Conservation (phyloP, 2,329 filamentous ascomycete genomes). For the Diaporthe helianthi region DNA sequence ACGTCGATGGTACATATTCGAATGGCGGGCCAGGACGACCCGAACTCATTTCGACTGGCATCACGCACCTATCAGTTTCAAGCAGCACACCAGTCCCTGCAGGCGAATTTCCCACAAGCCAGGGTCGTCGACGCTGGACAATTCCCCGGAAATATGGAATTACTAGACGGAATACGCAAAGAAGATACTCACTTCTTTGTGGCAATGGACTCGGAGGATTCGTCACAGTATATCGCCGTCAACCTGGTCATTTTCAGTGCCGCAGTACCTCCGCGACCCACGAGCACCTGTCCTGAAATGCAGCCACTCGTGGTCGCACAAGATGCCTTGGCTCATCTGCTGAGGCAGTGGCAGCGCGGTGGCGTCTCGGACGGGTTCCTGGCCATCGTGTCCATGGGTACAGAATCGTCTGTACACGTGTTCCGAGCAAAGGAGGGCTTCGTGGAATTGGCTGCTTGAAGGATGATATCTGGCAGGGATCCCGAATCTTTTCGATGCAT, state of each 20-base stretch:
- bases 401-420: not conserved
- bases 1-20: too few species aligned
- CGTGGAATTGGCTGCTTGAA: not conserved
- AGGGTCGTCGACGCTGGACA: constrained; percentile 6
- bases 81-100: not conserved
- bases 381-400: not conserved
- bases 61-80: not conserved
- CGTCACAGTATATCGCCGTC: not conserved
- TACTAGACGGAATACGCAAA: not conserved
- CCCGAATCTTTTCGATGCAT: not conserved
- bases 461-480: accelerated
- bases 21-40: not conserved
- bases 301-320: constrained; percentile 1
- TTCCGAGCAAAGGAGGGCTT: constrained; percentile 1
- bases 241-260: not conserved
- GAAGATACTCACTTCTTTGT: not conserved
- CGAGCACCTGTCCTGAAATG: not conserved
- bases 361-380: not conserved
- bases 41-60: not conserved
- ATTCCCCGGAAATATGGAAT: not conserved
- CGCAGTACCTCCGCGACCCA: not conserved
- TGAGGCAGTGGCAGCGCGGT: not conserved
- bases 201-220: not conserved
- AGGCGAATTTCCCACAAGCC: not conserved
- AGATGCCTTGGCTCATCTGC: not conserved